A percentile compares a stretch with the other conserved stretches of the same genome.
Evolutionary conservation across 495 filamentous ascomycete genomes (phyloP).

Genomic region (Penicillium roqueforti): DNA sequence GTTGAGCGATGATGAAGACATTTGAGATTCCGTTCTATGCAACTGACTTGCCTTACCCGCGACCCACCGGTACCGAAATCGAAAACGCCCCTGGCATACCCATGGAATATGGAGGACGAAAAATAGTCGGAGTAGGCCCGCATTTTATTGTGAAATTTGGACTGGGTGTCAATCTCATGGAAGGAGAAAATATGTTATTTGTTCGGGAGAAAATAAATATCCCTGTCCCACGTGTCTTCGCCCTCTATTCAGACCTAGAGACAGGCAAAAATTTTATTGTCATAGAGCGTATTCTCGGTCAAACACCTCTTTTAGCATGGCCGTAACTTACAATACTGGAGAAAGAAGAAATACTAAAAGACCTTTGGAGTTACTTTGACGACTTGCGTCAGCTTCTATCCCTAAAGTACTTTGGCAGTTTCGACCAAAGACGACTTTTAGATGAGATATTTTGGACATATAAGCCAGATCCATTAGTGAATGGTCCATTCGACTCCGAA

Average conservation of each 20-base stretch:
- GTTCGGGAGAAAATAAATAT: conserved; percentile 29
- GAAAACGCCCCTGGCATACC: conserved; percentile 22
- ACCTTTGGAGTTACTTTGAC: conserved; percentile 28
- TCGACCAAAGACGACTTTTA: conserved; percentile 27
- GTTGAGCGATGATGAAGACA: conserved; percentile 4
- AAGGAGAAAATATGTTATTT: conserved; percentile 41
- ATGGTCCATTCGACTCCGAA: conserved; percentile 33
- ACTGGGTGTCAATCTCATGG: conserved; percentile 22
- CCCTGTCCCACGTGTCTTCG: conserved; percentile 34
- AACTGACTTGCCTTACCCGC: conserved; percentile 20
- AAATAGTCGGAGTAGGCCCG: conserved; percentile 24
- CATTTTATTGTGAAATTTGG: conserved; percentile 42
- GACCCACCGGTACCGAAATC: conserved; percentile 26
- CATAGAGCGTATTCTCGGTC: conserved; percentile 35
- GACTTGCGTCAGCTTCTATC: conserved; percentile 32
- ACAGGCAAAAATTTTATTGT: conserved; percentile 33
- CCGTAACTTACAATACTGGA: conserved; percentile 19
- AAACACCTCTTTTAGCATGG: conserved; percentile 33
- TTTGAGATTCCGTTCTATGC: conserved; percentile 15
- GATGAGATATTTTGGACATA: conserved; percentile 32
- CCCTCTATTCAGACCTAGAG: conserved; percentile 26
- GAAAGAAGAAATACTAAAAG: conserved; percentile 28
- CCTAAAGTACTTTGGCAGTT: conserved; percentile 28
- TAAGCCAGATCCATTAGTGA: conserved; percentile 18
- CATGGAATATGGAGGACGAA: conserved; percentile 19